A percentile compares a stretch with the other conserved stretches of the same genome.
Evolutionary conservation across 169 alveolate genomes (phyloP).

Genomic region (Plasmodium ovale): DNA sequence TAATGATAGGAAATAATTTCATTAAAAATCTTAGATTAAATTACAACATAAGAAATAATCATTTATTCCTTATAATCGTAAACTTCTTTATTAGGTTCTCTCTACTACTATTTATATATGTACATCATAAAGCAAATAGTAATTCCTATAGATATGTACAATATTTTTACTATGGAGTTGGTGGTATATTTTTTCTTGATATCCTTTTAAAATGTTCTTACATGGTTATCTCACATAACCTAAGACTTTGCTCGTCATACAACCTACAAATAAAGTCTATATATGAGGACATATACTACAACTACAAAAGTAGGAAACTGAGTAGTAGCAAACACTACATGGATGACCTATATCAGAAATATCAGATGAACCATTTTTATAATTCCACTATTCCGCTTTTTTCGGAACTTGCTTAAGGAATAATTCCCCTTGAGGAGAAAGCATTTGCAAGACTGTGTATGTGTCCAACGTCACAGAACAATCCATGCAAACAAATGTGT

Average conservation of each 20-base stretch:
- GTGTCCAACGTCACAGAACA: too few relatives aligned
- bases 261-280: constrained; percentile 47
- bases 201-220: constrained; percentile 23
- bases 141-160: neutral
- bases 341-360: constrained; percentile 19
- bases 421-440: neutral
- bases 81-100: constrained; percentile 25
- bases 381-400: constrained; percentile 43
- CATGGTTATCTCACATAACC: constrained; percentile 36
- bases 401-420: constrained; percentile 33
- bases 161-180: constrained; percentile 11
- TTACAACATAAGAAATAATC: constrained; percentile 49
- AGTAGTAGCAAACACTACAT: neutral
- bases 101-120: constrained; percentile 29
- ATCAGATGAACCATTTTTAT: constrained; percentile 48
- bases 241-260: constrained; percentile 4
- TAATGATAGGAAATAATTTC: constrained; percentile 65
- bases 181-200: constrained; percentile 12
- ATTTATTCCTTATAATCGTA: constrained; percentile 12
- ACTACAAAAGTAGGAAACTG: neutral
- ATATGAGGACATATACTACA: constrained; percentile 44
- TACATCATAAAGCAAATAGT: constrained; percentile 17
- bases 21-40: constrained; percentile 48
- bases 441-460: too few relatives aligned
- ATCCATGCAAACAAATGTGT: too few relatives aligned